These are phyloP conservation scores for Fonsecaea monophora DNA, from an alignment of 2,329 filamentous ascomycete species.

Conservation along the genomic window DNA sequence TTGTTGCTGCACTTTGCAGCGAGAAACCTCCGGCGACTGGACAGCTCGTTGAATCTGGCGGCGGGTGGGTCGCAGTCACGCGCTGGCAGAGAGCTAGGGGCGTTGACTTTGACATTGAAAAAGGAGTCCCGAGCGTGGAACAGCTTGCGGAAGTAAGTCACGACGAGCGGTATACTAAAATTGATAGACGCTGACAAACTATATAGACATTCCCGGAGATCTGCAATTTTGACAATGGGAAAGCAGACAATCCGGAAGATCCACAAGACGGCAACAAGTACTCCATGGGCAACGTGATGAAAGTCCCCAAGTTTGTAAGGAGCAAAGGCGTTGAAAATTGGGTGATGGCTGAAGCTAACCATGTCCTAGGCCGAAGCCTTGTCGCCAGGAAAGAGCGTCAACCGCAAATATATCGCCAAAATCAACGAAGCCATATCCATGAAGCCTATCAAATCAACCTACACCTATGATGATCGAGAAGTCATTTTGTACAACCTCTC, in stretches of 20 bases:
- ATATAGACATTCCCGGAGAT: constrained; percentile 77
- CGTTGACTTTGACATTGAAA: constrained; percentile 42
- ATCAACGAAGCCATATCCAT: constrained; percentile 77
- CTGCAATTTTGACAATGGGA: constrained; percentile 83
- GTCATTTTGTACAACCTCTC: constrained; percentile 95
- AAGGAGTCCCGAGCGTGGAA: constrained; percentile 40
- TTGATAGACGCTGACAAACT: constrained; percentile 36
- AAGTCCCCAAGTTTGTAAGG: constrained; percentile 64
- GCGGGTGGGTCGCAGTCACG: constrained; percentile 87
- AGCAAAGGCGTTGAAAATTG: background rate
- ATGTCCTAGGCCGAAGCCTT: constrained; percentile 12
- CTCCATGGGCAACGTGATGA: constrained; percentile 83
- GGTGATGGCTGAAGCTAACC: background rate
- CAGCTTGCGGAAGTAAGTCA: constrained; percentile 44
- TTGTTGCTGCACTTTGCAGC: constrained; percentile 83
- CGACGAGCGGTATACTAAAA: constrained; percentile 45
- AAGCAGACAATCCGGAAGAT: constrained; percentile 85
- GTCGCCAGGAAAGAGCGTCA: constrained; percentile 51
- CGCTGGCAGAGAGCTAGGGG: constrained; percentile 54
- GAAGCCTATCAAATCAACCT: constrained; percentile 75
- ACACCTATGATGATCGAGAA: constrained; percentile 84
- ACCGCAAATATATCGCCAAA: constrained; percentile 70
- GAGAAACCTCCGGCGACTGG: constrained; percentile 89
- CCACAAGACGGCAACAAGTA: constrained; percentile 77
- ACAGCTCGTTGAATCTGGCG: constrained; percentile 89